A percentile compares a stretch with the other conserved stretches of the same genome.
These are phyloP conservation scores for Berberis vulgaris DNA, from an alignment of 164 flowering plant genomes.

Conservation along the genomic window DNA sequence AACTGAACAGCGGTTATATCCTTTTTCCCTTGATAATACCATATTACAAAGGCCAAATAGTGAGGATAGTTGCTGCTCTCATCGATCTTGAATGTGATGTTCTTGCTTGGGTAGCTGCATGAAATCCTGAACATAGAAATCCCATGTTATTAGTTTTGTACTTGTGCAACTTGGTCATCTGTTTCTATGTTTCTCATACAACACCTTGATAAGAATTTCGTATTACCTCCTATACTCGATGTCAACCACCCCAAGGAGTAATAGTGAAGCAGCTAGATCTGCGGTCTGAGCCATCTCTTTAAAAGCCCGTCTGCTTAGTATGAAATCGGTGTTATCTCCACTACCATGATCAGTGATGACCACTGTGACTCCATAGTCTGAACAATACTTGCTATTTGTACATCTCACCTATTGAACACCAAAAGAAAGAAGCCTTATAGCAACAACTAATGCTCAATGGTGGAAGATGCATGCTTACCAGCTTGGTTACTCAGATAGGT, in stretches of 20 bases:
- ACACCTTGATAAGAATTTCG: too few species aligned
- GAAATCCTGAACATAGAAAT: constrained; percentile 42
- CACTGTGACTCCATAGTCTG: constrained; percentile 67
- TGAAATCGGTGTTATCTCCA: too few species aligned
- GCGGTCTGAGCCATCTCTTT: too few species aligned
- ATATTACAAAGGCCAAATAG: constrained; percentile 64
- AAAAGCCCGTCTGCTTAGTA: too few species aligned
- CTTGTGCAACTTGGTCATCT: too few species aligned
- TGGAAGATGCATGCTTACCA: too few species aligned
- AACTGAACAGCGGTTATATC: constrained; percentile 81
- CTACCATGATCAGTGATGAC: constrained; percentile 48
- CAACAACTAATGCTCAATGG: too few species aligned
- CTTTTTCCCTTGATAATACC: constrained; percentile 68
- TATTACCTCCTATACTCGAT: too few species aligned
- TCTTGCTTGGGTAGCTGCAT: constrained; percentile 70
- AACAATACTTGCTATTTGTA: constrained; percentile 51
- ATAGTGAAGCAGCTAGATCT: too few species aligned
- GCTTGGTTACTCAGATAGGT: too few species aligned
- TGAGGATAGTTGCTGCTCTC: constrained; percentile 64
- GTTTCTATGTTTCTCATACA: too few species aligned
- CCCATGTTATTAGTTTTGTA: neutral
- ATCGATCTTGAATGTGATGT: constrained; percentile 63
- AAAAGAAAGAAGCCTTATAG: neutral
- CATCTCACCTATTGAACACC: constrained; percentile 53
- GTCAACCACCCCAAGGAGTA: too few species aligned